Evolutionary conservation across 352 stramenopile genomes (phyloP).

Genomic region (Elongisporangium undulatum): DNA sequence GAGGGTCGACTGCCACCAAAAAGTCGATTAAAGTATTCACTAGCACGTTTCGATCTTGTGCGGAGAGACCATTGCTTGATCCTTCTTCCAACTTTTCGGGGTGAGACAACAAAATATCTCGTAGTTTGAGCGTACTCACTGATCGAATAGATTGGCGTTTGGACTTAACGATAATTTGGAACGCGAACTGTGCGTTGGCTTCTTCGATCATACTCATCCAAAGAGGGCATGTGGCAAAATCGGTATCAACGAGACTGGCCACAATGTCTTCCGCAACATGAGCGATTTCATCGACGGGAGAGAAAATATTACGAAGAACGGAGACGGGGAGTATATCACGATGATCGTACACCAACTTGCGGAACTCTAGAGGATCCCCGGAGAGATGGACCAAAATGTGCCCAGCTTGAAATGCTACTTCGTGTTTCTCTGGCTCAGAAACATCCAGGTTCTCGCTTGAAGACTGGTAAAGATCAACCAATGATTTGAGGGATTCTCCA

Average conservation of each 20-base stretch:
- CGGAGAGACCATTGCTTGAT: slow-evolving; percentile 26
- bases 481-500: slow-evolving; percentile 36
- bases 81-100: slow-evolving; percentile 53
- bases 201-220: slow-evolving; percentile 73
- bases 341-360: slow-evolving; percentile 77
- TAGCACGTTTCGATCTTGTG: slow-evolving; percentile 47
- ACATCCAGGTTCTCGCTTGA: slow-evolving; percentile 7
- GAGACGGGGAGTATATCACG: slow-evolving; percentile 36
- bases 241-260: slow-evolving; percentile 69
- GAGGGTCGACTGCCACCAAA: slow-evolving; percentile 62
- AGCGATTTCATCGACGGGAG: slow-evolving; percentile 37
- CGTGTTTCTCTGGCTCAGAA: slow-evolving; percentile 27
- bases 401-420: slow-evolving; percentile 42
- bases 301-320: slow-evolving; percentile 69
- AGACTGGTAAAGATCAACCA: slow-evolving; percentile 46
- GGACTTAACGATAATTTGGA: slow-evolving; percentile 50
- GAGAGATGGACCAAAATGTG: slow-evolving; percentile 65
- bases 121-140: slow-evolving; percentile 64
- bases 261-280: slow-evolving; percentile 68
- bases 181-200: slow-evolving; percentile 52
- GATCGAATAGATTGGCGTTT: slow-evolving; percentile 57
- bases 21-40: slow-evolving; percentile 71
- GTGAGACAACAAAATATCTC: slow-evolving; percentile 68
- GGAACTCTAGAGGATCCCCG: slow-evolving; percentile 71
- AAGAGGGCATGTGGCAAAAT: slow-evolving; percentile 79